phyloP scores from a whole-genome alignment of 257 asterid species.

The Linaria vulgaris region DNA sequence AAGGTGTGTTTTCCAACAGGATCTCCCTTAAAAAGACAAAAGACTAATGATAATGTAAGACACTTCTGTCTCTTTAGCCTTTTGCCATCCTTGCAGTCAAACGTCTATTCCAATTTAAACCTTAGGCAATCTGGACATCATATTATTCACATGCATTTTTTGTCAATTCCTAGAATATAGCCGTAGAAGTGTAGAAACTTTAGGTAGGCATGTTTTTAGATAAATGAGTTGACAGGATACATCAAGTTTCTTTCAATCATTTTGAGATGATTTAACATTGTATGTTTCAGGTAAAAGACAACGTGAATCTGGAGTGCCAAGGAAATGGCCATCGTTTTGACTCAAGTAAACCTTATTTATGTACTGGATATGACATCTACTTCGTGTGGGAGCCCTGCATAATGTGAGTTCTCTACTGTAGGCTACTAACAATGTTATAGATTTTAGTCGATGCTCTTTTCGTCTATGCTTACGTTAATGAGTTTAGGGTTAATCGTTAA shows the following conservation, averaged over 20 bases:
- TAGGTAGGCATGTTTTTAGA: neutral
- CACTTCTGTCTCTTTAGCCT: slow-evolving; percentile 1
- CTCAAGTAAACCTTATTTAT: slow-evolving; percentile 68
- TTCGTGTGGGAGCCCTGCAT: slow-evolving; percentile 96
- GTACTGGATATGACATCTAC: slow-evolving; percentile 93
- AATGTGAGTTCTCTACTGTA: slow-evolving; percentile 63
- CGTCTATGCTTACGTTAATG: neutral
- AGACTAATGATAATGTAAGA: slow-evolving; percentile 34
- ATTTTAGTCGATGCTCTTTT: neutral
- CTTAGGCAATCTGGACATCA: neutral
- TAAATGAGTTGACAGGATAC: too few relatives aligned
- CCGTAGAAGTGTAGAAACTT: neutral
- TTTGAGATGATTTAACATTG: neutral
- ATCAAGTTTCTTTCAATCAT: neutral
- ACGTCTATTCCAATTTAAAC: too few relatives aligned
- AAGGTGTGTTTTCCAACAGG: slow-evolving; percentile 32
- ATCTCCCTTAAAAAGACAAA: slow-evolving; percentile 61
- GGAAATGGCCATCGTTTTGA: slow-evolving; percentile 30
- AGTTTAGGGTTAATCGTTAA: neutral
- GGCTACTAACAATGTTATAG: too few relatives aligned
- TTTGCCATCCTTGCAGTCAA: slow-evolving; percentile 6
- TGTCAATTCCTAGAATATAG: neutral
- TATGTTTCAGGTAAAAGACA: slow-evolving; percentile 46
- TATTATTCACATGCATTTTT: neutral
- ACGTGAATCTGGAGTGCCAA: slow-evolving; percentile 25